phyloP scores from a whole-genome alignment of 164 flowering plant species.

The Annona squamosa region DNA sequence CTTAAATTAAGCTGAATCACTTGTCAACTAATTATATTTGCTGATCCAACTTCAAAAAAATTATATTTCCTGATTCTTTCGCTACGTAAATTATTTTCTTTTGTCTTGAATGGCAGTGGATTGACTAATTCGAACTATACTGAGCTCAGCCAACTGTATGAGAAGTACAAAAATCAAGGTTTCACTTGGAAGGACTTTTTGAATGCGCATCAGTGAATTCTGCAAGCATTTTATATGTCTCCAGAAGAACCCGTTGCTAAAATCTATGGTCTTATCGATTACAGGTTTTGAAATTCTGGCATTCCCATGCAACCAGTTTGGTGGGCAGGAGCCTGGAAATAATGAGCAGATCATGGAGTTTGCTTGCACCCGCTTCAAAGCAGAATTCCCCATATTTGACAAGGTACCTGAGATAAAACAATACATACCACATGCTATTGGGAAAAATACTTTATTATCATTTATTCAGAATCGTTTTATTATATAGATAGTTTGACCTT shows the following conservation, averaged over 20 bases:
- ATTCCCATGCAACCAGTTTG: slow-evolving; percentile 93
- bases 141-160: slow-evolving; percentile 55
- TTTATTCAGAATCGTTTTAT: too few relatives aligned
- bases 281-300: slow-evolving; percentile 84
- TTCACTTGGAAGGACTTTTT: slow-evolving; percentile 1
- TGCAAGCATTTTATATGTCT: too few relatives aligned
- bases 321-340: slow-evolving; percentile 73
- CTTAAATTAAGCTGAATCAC: background rate
- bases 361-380: slow-evolving; percentile 84
- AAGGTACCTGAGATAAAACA: slow-evolving; percentile 37
- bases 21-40: background rate
- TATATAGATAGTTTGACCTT: too few relatives aligned
- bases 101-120: slow-evolving; percentile 41
- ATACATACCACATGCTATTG: background rate
- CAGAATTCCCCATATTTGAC: slow-evolving; percentile 80
- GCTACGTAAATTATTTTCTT: too few relatives aligned
- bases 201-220: background rate
- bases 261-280: background rate
- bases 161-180: slow-evolving; percentile 83
- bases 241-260: too few relatives aligned
- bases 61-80: slow-evolving; percentile 1
- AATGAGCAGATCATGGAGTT: slow-evolving; percentile 62
- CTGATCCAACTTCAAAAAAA: background rate
- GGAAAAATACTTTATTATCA: background rate
- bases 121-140: slow-evolving; percentile 81